Evolutionary conservation across 2,329 filamentous ascomycete genomes (phyloP).

Genomic region (Canariomyces notabilis): DNA sequence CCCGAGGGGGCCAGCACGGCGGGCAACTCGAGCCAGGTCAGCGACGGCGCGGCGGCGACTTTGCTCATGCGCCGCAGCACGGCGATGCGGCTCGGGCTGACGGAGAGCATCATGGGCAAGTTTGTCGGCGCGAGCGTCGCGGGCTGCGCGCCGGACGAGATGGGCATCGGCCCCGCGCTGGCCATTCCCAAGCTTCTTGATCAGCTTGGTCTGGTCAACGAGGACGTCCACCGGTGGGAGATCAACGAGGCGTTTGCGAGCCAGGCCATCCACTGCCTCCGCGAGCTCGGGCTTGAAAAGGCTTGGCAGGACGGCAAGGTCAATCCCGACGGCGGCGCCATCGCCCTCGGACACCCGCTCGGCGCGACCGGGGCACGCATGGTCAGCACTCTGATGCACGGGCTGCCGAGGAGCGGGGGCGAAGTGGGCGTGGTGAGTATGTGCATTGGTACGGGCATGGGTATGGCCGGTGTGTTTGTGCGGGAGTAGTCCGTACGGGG

Average conservation of each 20-base stretch:
- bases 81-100: constrained; percentile 66
- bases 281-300: constrained; percentile 61
- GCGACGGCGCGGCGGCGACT: constrained; percentile 79
- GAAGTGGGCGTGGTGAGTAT: constrained; percentile 84
- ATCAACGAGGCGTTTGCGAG: constrained; percentile 80
- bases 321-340: constrained; percentile 89
- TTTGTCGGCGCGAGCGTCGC: constrained; percentile 73
- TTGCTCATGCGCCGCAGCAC: constrained; percentile 81
- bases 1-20: constrained; percentile 72
- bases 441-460: constrained; percentile 83
- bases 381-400: constrained; percentile 65
- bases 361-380: constrained; percentile 84
- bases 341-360: constrained; percentile 87
- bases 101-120: constrained; percentile 67
- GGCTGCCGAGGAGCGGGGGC: constrained; percentile 61
- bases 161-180: constrained; percentile 84
- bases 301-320: constrained; percentile 63
- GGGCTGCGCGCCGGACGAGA: constrained; percentile 83
- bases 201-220: constrained; percentile 58
- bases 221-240: constrained; percentile 82
- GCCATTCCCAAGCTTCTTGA: constrained; percentile 79
- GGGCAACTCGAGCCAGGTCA: constrained; percentile 81
- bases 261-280: constrained; percentile 64
- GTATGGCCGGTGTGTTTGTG: constrained; percentile 44
- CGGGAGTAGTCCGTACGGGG: too few species aligned